Base-by-base conservation (phyloP, 768 basidiomycete species). In the Thelephora ganbajun region DNA sequence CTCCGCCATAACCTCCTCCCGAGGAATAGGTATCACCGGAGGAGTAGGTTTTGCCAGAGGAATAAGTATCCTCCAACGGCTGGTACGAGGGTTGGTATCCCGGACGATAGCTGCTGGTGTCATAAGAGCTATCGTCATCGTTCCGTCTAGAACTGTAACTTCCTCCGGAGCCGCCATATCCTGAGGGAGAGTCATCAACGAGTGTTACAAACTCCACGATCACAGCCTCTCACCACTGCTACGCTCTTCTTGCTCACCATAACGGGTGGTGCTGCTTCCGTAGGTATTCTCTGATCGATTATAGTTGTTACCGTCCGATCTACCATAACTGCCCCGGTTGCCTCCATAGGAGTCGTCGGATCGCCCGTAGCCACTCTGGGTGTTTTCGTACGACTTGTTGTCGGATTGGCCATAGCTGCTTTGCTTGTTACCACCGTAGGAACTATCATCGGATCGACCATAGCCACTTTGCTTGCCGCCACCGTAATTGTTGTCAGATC, bases 331-430 rank as follows among this genome's bases (percentile, higher is more conserved):
- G 20, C 49, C 43, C n/a, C 35, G 48, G 35, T 44, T 47, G 33
- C 46, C 33, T n/a, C 43, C 33, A 18, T 53, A 44, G 22, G 16
- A 5, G 16, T 35, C 37, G 30, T 30, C 41, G 20, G 23, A n/a
- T 13, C 48, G 12, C n/a, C 50, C 54, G 42, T 48, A 33, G 13
- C 44, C 41, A 6, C 42, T 20, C 18, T 30, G 26, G 26, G 26
- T 30, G 26, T 9, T 30, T 30, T 30, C 26, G 26, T 30, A 30
- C 26, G 26, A 30, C 9, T 30, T 4, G 26, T 30, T 30, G 26
- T 30, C 26, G 26, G 26, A 30, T 30, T 60, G 59, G 43, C 58
- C 59, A 1, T 63, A 63, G n/a, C 63, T 66, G 7, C 39, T 19
- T 22, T 51, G 48, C 23, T 46, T 35, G 26, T 53, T 41, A 36